Base-by-base conservation (phyloP, 2,329 filamentous ascomycete species). In the Pseudocercospora vitis region DNA sequence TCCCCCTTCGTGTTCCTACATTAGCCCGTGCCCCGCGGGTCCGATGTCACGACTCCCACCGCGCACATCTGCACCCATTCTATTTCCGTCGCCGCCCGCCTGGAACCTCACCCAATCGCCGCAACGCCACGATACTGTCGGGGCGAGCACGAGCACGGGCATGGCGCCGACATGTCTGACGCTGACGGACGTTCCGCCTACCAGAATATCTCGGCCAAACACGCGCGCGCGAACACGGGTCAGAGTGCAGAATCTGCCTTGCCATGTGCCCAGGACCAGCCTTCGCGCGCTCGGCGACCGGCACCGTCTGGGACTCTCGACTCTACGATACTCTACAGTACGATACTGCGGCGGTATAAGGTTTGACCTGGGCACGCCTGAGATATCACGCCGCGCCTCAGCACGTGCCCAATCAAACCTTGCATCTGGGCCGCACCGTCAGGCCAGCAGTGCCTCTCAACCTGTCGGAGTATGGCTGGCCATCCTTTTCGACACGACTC, bases 381-480 rank as follows among this genome's bases (percentile, higher is more conserved):
- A n/a, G n/a, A n/a, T n/a, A n/a, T n/a, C n/a, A n/a, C n/a, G n/a
- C n/a, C 6, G 40, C 40, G 21, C 40, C 23, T 47, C 48, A 45
- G 47, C 47, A 50, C 39, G 40, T 47, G 52, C 39, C 40, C 47
- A 50, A 50, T 55, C 28, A 46, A 32, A 47, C 48, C 47, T 18
- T 23, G 48, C 47, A 54, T 29, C 46, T 14, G 12, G 37, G 35
- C 40, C 6, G 33, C 14, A n/a, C 16, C 7, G 3, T 49, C 19
- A 8, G n/a, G 47, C 47, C 39, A 16, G 26, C 39, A 9, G 39
- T 23, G 39, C 19, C 23, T 19, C 39, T 28, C 21, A 23, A 26
- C 21, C 21, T 44, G 21, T 26, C 21, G 12, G 18, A 39, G 26
- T 4, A 26, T 48, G 51, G 39, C 35, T 44, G 45, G 51, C 39